Evolutionary conservation across 2,329 filamentous ascomycete species (phyloP), one percentile per base, ranked within the genome.

Genomic region (Penicillium nordicum): DNA sequence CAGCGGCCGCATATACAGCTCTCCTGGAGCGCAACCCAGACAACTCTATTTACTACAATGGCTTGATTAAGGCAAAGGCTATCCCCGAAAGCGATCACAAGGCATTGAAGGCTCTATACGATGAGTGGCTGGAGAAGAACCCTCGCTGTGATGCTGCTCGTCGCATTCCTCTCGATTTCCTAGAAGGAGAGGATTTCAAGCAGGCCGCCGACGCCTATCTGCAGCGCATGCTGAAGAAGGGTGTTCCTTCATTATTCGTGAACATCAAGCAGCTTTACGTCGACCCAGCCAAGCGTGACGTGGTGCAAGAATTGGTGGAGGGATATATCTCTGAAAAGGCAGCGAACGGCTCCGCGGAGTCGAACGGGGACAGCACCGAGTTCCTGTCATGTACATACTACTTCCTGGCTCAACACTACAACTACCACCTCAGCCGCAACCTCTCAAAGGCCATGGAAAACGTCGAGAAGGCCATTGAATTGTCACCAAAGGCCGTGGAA

Each of bases 371-470:
- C 49, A 76, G 78, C n/a, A 79, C 78, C 36, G 68, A 71, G 29
- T 93, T 93, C 70, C 82, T 89, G 67, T 84, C 90, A 14, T 90
- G 92, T 1, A 89, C 90, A 14, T 84, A 92, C 48, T 97, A 95
- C 75, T 99, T 95, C 79, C 84, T 99, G 52, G 92, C 92, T 9
- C 94, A 97, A 70, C 95, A 99, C 76, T 96, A 97, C 81, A 94
- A 96, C 78, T 97, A 96, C 74, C 82, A 89, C 72, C 80, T 90
- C 57, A 96, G 90, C 71, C 90, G 92, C 41, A 85, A 97, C 72
- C 82, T 97, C 25, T 67, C 82, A 56, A 94, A 92, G 76, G 93
- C 95, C 3, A 83, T 87, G 73, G 83, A 89, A 59, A 93, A 88
- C 70, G 88, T 95, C 58, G 88, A 97, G 47, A 88, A 88, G 73